Evolutionary conservation across 768 basidiomycete species (phyloP), one percentile per base, ranked within the genome.

Genomic region (Lentinus brumalis): DNA sequence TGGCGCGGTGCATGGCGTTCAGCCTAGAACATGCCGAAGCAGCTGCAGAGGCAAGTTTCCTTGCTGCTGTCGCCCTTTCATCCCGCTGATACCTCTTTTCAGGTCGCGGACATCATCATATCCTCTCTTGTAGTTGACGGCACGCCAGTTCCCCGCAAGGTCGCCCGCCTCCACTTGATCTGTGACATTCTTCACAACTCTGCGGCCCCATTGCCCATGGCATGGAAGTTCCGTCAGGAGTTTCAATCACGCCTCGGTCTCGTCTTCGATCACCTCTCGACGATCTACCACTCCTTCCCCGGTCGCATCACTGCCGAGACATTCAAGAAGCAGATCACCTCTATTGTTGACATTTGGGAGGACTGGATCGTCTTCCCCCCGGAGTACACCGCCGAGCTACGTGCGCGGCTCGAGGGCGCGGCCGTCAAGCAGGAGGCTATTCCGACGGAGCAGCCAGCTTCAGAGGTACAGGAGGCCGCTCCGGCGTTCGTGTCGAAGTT

Each of bases 141-240:
- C n/a, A 99, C 97, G 1, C 87, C 97, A 0, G 94, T 98, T n/a
- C 97, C 97, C 56, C 88, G 96, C 67, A 99, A 99, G 74, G 86
- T 98, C 56, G 93, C 97, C 29, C 88, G 97, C 29, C 82, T 99
- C 30, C 89, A 98, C 77, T 82, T 99, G 60, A 93, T 98, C 56
- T 98, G 96, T 71, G 97, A 99, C 71, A 98, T 99, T 64, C 81
- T 99, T 46, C 96, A 98, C 75, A 99, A 99, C 73, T 97, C 96
- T 21, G 93, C 94, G 38, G 94, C 93, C 3, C 79, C 95, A 2
- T 84, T 98, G 14, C 94, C 95, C 0, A 96, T 94, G 73, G 96
- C 96, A 7, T 99, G 97, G 97, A 94, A 93, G 73, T 98, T 92
- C 75, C 89, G 97, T 32, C 88, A 94, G 62, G 92, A 96, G 67